Conservation (phyloP, 148 eudicot species). For the Rhododendron ferrugineum region DNA sequence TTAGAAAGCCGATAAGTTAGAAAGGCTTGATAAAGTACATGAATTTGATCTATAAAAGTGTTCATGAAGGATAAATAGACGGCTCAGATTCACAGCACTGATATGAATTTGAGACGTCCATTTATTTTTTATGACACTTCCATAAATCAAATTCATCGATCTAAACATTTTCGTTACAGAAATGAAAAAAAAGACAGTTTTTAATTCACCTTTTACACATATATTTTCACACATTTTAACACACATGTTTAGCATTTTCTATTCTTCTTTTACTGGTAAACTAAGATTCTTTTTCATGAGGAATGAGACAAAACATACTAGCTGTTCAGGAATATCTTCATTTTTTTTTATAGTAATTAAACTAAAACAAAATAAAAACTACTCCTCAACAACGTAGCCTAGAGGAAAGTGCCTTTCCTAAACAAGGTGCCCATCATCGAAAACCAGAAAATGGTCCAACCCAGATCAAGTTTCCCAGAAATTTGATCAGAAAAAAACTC, state of each 20-base stretch:
- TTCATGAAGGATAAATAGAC: no score
- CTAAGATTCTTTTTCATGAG: not conserved
- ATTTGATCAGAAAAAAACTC: not conserved
- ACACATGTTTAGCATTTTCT: not conserved
- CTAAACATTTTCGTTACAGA: not conserved
- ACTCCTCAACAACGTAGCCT: not conserved
- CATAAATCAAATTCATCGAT: no score
- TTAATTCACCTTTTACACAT: not conserved
- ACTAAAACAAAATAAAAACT: not conserved
- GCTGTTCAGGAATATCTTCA: not conserved
- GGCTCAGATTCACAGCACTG: no score
- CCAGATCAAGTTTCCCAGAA: not conserved
- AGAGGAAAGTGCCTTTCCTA: not conserved
- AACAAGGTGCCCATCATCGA: conserved; percentile 1
- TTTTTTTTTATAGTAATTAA: no score
- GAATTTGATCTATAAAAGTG: no score
- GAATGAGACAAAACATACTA: not conserved
- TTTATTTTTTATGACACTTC: no score
- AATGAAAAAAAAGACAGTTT: not conserved
- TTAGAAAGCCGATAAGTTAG: not conserved
- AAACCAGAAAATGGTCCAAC: not conserved
- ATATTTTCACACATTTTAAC: not conserved
- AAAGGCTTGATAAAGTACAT: no score
- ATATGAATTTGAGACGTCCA: rapidly evolving
- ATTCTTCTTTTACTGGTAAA: not conserved